These are phyloP conservation scores for Beauveria varroae DNA, from an alignment of 2,329 filamentous ascomycete genomes.

Conservation along the genomic window DNA sequence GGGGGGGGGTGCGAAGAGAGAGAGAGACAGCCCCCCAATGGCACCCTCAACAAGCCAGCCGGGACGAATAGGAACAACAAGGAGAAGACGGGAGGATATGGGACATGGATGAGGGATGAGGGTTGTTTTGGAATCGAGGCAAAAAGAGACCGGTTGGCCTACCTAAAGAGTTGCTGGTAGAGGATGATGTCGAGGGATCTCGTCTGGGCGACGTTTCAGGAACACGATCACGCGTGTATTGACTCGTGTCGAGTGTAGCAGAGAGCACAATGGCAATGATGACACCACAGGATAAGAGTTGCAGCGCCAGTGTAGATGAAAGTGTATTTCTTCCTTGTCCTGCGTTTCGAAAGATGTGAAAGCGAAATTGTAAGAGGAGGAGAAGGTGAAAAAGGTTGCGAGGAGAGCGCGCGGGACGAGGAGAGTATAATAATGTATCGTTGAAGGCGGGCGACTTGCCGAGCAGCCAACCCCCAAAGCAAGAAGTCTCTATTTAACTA, in stretches of 20 bases:
- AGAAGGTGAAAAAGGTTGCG: background rate
- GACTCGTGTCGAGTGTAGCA: conserved; percentile 2
- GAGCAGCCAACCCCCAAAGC: background rate
- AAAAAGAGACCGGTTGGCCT: background rate
- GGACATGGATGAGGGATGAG: background rate
- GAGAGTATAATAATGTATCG: background rate
- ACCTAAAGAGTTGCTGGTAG: background rate
- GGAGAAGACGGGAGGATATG: background rate
- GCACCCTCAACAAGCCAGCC: background rate
- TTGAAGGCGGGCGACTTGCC: background rate
- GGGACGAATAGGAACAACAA: conserved; percentile 2
- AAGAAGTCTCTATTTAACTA: background rate
- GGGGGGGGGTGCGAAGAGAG: background rate
- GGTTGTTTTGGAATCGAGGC: conserved; percentile 1
- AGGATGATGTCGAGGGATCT: background rate
- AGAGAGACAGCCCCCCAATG: background rate
- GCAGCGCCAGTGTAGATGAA: conserved; percentile 1
- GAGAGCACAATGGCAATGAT: conserved; percentile 1
- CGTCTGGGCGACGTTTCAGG: conserved; percentile 1
- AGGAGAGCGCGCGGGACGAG: background rate
- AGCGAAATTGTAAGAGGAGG: background rate
- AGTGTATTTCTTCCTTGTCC: background rate
- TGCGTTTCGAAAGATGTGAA: background rate
- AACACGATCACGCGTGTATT: background rate
- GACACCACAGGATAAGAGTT: background rate